phyloP scores from a whole-genome alignment of 2,329 filamentous ascomycete genomes.

The Byssoonygena ceratinophila region DNA sequence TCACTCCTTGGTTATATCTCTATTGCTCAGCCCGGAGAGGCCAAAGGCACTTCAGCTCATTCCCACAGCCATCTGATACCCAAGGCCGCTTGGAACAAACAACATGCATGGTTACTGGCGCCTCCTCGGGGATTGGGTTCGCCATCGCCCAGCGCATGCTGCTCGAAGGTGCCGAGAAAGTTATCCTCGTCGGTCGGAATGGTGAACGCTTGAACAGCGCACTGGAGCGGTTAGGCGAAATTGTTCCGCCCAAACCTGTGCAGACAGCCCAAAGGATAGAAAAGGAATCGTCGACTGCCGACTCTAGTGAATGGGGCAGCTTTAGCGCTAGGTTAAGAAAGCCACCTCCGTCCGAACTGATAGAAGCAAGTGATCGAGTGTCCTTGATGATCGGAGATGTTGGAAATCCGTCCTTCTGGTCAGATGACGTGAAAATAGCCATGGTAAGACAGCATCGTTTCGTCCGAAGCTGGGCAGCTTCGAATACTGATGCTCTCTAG shows the following conservation, averaged over 20 bases:
- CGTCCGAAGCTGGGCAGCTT: background rate
- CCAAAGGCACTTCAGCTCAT: background rate
- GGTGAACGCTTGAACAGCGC: slow-evolving; percentile 37
- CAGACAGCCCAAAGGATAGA: background rate
- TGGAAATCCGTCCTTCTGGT: slow-evolving; percentile 21
- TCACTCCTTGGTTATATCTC: background rate
- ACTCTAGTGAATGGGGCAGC: background rate
- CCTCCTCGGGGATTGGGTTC: slow-evolving; percentile 58
- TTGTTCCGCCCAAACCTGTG: background rate
- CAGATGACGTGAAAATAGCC: slow-evolving; percentile 28
- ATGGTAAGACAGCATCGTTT: slow-evolving; percentile 25
- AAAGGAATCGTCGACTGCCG: background rate
- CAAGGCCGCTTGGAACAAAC: slow-evolving; percentile 25
- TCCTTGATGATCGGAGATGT: slow-evolving; percentile 30
- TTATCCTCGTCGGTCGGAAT: slow-evolving; percentile 52
- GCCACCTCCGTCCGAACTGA: background rate
- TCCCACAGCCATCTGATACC: background rate
- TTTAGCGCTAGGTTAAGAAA: background rate
- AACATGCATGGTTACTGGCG: slow-evolving; percentile 54
- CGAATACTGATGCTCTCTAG: slow-evolving; percentile 17
- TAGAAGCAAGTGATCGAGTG: slow-evolving; percentile 7
- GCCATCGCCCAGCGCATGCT: slow-evolving; percentile 59
- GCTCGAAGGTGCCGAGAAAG: slow-evolving; percentile 46
- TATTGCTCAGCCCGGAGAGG: background rate
- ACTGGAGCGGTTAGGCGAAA: slow-evolving; percentile 21